A percentile compares a stretch with the other conserved stretches of the same genome.
Evolutionary conservation across 306 rosid genomes (phyloP).

Genomic region (Casuarina glauca): DNA sequence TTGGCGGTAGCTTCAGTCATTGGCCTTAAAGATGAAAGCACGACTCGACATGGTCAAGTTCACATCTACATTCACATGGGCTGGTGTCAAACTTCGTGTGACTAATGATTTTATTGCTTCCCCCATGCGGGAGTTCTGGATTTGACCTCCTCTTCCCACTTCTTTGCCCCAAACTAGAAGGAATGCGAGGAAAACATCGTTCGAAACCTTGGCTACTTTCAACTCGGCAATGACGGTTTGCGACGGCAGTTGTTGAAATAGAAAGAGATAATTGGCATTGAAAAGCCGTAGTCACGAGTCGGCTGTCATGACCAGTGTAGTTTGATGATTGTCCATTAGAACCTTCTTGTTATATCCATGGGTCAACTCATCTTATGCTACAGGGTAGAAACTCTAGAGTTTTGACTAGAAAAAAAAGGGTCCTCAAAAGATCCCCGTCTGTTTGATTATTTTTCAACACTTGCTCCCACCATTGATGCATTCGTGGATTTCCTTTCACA

Average conservation of each 20-base stretch:
- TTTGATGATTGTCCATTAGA: slow-evolving; percentile 25
- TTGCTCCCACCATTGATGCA: slow-evolving; percentile 11
- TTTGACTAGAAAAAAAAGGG: not conserved
- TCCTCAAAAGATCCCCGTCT: slow-evolving; percentile 21
- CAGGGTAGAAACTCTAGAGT: not conserved
- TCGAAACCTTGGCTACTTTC: slow-evolving; percentile 20
- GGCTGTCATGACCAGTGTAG: not conserved
- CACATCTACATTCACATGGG: slow-evolving; percentile 14
- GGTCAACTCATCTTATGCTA: too few relatives aligned
- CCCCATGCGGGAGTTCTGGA: slow-evolving; percentile 5
- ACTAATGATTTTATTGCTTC: slow-evolving; percentile 12
- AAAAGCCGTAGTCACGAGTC: not conserved
- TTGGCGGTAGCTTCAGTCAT: slow-evolving; percentile 10
- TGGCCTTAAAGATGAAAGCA: slow-evolving; percentile 5
- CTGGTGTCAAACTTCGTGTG: slow-evolving; percentile 13
- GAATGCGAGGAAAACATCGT: slow-evolving; percentile 27
- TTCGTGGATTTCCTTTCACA: slow-evolving; percentile 33
- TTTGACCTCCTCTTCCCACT: slow-evolving; percentile 25
- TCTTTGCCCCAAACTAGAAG: slow-evolving; percentile 35
- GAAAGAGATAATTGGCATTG: not conserved
- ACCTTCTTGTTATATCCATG: slow-evolving; percentile 11
- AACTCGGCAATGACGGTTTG: slow-evolving; percentile 32
- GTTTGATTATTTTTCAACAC: slow-evolving; percentile 6
- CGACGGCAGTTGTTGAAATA: slow-evolving; percentile 34
- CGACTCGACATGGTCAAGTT: slow-evolving; percentile 31